Conservation (phyloP, 495 filamentous ascomycete genomes). For the Clavariopsis aquatica region DNA sequence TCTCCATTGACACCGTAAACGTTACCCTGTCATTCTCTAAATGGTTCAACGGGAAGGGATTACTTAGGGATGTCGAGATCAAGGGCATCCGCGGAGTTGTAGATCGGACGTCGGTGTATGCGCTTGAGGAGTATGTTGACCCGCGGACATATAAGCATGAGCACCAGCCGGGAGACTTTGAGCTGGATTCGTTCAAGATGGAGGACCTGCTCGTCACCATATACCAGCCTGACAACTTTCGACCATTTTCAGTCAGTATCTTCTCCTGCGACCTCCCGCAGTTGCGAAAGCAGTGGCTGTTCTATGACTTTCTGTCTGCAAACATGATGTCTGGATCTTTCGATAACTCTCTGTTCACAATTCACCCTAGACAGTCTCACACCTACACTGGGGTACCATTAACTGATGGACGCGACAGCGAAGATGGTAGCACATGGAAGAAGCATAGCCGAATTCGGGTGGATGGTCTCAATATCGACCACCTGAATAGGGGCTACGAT, state of each 20-base stretch:
- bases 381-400: conserved; percentile 60
- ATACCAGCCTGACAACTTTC: conserved; percentile 85
- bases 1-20: conserved; percentile 92
- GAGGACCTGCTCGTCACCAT: conserved; percentile 90
- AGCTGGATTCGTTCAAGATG: conserved; percentile 93
- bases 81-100: conserved; percentile 96
- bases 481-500: conserved; percentile 89
- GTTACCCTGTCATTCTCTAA: conserved; percentile 96
- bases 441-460: conserved; percentile 89
- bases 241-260: conserved; percentile 91
- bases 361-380: conserved; percentile 90
- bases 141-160: conserved; percentile 85
- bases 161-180: conserved; percentile 90
- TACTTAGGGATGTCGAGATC: conserved; percentile 88
- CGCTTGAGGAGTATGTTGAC: conserved; percentile 69
- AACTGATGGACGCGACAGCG: conserved; percentile 55
- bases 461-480: conserved; percentile 91
- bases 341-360: conserved; percentile 94
- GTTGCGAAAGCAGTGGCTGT: conserved; percentile 91
- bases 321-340: conserved; percentile 95
- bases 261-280: conserved; percentile 93
- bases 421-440: conserved; percentile 70
- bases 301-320: conserved; percentile 95
- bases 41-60: conserved; percentile 96
- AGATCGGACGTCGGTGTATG: conserved; percentile 78